Percentiles rank a stretch among this genome's conserved stretches.
phyloP scores from a whole-genome alignment of 176 grass and related monocot genomes.

The Ampelocalamus luodianensis region DNA sequence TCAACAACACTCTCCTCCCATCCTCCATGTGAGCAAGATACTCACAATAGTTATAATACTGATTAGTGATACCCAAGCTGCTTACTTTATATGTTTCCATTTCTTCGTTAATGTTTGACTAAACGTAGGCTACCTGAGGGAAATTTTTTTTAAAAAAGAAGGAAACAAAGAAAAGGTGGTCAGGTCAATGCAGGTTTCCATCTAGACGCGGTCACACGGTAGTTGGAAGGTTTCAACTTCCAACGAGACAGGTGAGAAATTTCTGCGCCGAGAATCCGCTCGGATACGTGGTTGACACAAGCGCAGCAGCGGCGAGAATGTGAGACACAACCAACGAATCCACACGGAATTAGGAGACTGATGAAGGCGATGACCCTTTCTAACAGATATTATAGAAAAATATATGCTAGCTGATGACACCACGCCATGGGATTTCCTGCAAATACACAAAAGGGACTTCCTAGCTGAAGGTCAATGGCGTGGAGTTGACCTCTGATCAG shows the following conservation, averaged over 20 bases:
- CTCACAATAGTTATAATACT: not conserved
- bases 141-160: not conserved
- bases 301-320: constrained; percentile 15
- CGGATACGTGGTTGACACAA: constrained; percentile 39
- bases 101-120: constrained; percentile 32
- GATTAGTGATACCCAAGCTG: not conserved
- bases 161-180: not conserved
- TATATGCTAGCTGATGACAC: not conserved
- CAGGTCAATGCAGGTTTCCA: constrained; percentile 40
- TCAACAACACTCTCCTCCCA: not conserved
- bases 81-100: not conserved
- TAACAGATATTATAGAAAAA: not conserved
- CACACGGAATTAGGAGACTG: not conserved
- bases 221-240: constrained; percentile 14
- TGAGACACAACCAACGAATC: not conserved
- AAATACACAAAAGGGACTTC: not conserved
- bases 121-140: not conserved
- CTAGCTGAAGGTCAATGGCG: not conserved
- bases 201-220: not conserved
- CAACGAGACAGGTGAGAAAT: constrained; percentile 42
- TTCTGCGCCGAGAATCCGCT: constrained; percentile 36
- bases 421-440: not conserved
- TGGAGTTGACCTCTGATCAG: not conserved
- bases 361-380: not conserved
- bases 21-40: constrained; percentile 15